Evolutionary conservation across 495 filamentous ascomycete species (phyloP), one percentile per base, ranked within the genome.

Genomic region (Neurospora tetrasperma): DNA sequence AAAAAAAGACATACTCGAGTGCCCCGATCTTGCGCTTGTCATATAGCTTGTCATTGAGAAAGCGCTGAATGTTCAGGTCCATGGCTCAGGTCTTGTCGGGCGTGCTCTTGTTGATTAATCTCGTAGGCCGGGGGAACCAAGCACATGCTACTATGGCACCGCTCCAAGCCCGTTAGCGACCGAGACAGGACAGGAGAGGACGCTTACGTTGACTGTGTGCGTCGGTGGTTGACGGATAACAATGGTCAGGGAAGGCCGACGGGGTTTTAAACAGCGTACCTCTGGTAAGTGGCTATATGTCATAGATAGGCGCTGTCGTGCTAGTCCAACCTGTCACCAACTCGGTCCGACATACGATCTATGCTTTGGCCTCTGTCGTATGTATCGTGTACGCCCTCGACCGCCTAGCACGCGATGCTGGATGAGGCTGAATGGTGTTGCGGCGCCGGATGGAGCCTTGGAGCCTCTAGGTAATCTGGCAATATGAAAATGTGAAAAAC

Each of bases 11-110:
- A 78, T 90, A 98, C 96, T 99, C 96, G 42, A 99, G 88, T 75
- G 96, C 96, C 59, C 96, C 96, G 76, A 93, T 90, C 82, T 98
- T 98, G 79, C 96, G 89, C 84, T 94, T 96, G 74, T 99, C 96
- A 79, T 99, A 99, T 74, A 98, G 90, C 88, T 97, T 98, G 83
- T 99, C 96, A 79, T 94, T 97, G 80, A 99, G 89, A 76, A 93
- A 86, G 75, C 95, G 92, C 82, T 97, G 93, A 79, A 97, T 89
- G 80, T 89, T 90, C 76, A 88, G 84, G 85, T 99, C 96, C 96
- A 99, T 99, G 75, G 72, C 77, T 78, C 72, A 66, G 75, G 20
- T 69, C 27, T 66, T 14, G 54, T 38, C 27, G 14, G 54, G 27
- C 54, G 54, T 35, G 27, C 54, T 62, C 54, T 62, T 62, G 31